Evolutionary conservation across 768 basidiomycete species (phyloP).

Genomic region (Coprinellus aureogranulatus): DNA sequence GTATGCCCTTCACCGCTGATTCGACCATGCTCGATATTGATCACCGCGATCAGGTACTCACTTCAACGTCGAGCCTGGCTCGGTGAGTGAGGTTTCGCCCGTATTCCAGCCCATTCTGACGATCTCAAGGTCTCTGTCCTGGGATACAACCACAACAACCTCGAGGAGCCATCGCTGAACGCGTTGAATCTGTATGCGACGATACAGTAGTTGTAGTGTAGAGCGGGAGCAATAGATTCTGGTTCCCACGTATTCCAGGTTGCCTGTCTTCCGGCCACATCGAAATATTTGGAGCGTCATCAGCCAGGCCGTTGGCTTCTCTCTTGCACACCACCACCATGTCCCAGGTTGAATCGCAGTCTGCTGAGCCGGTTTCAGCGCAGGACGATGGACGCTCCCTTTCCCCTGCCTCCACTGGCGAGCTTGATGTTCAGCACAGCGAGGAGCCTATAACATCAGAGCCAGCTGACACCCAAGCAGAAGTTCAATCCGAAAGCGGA

Average conservation of each 20-base stretch:
- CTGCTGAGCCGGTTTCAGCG: constrained; percentile 13
- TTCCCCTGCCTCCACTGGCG: constrained; percentile 18
- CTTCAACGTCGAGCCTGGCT: constrained; percentile 11
- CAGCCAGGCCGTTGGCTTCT: constrained; percentile 9
- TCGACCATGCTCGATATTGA: constrained; percentile 1
- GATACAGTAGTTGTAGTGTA: constrained; percentile 12
- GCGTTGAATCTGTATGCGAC: constrained; percentile 62
- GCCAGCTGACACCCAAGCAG: constrained; percentile 19
- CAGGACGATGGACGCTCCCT: constrained; percentile 11
- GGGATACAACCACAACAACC: constrained; percentile 78
- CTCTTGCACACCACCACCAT: constrained; percentile 18
- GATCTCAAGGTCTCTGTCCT: constrained; percentile 66
- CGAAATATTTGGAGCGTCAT: not conserved
- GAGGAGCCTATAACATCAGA: constrained; percentile 13
- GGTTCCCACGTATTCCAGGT: constrained; percentile 26
- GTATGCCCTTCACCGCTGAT: constrained; percentile 31
- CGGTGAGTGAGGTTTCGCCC: constrained; percentile 11
- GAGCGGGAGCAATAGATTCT: not conserved
- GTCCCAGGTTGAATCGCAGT: constrained; percentile 26
- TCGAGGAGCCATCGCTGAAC: constrained; percentile 75
- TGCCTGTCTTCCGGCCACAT: not conserved
- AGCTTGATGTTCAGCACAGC: constrained; percentile 24
- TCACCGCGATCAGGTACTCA: constrained; percentile 8
- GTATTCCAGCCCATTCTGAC: not conserved
- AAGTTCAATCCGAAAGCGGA: constrained; percentile 14